Evolutionary conservation across 2,329 filamentous ascomycete species (phyloP), one percentile per base, ranked within the genome.

Genomic region (Aspergillus ibericus): DNA sequence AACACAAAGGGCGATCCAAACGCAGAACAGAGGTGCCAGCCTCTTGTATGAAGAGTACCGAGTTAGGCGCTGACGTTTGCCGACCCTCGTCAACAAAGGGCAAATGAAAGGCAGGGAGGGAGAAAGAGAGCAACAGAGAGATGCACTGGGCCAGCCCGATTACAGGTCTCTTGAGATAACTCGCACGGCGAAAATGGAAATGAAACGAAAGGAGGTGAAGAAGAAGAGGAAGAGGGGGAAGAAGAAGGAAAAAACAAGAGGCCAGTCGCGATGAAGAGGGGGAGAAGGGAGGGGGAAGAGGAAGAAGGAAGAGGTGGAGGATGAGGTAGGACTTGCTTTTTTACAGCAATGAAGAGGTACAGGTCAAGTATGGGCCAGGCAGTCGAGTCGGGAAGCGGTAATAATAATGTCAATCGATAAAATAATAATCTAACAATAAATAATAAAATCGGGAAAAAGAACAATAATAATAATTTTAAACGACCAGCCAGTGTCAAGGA

Each of bases 61-160:
- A 48, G 55, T 58, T 60, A 65, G 59, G 60, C 61, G 63, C 62
- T 67, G 66, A 62, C 50, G 62, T 59, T 42, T 62, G 64, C 57
- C 60, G 51, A 59, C 38, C 58, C 58, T 59, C 55, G 56, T 54
- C 52, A 57, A 68, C 60, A 68, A 68, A 68, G 66, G 63, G 60
- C 52, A 53, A 38, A 64, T 63, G 60, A 56, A 53, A 34, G 53
- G 59, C 58, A 59, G 57, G 54, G 58, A 59, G 44, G 54, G 58
- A 59, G 46, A 66, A 68, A 60, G 63, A 68, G 59, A 63, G 62
- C 67, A 68, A 72, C 38, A 63, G 65, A 74, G 64, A 70, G 65
- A 62, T 67, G 64, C 70, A 72, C 68, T 70, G 70, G 73, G 67
- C 73, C 72, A 72, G 72, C 73, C 72, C 66, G 59, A 64, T 68